Percentiles rank a stretch among this genome's conserved stretches.
Conservation (phyloP, 2,329 filamentous ascomycete genomes). For the Hypoxylon sp. region DNA sequence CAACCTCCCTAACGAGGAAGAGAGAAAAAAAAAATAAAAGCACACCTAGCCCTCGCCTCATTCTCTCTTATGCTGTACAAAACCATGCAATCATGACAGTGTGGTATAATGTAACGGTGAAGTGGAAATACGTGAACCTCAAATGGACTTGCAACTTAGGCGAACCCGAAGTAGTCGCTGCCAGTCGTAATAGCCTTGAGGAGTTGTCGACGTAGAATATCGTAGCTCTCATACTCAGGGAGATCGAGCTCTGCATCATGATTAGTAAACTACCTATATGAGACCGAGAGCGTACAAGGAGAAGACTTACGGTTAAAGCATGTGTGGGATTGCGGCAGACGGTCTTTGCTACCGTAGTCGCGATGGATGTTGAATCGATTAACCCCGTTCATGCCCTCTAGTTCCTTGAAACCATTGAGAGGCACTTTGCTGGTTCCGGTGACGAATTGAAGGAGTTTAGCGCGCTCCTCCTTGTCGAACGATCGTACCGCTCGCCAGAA, state of each 20-base stretch:
- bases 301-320: slow-evolving; percentile 95
- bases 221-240: slow-evolving; percentile 98
- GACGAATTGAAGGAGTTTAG: slow-evolving; percentile 97
- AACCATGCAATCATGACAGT: slow-evolving; percentile 29
- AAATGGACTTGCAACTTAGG: slow-evolving; percentile 66
- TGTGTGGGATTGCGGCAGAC: slow-evolving; percentile 95
- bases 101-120: slow-evolving; percentile 19
- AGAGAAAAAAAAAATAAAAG: slow-evolving; percentile 24
- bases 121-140: slow-evolving; percentile 13
- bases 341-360: slow-evolving; percentile 96
- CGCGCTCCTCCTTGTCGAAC: slow-evolving; percentile 98
- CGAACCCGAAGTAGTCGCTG: slow-evolving; percentile 97
- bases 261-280: slow-evolving; percentile 55
- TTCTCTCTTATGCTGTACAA: slow-evolving; percentile 41
- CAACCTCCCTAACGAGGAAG: slow-evolving; percentile 20
- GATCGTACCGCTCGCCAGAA: slow-evolving; percentile 98
- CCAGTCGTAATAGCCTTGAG: slow-evolving; percentile 98
- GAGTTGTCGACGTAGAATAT: slow-evolving; percentile 86
- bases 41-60: slow-evolving; percentile 26
- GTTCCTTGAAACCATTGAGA: slow-evolving; percentile 97
- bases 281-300: slow-evolving; percentile 8
- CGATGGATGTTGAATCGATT: slow-evolving; percentile 99
- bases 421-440: slow-evolving; percentile 99
- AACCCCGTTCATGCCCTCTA: slow-evolving; percentile 99
- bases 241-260: slow-evolving; percentile 86